Evolutionary conservation across 2,329 filamentous ascomycete species (phyloP), one percentile per base, ranked within the genome.

Genomic region (Bisporella sp.): DNA sequence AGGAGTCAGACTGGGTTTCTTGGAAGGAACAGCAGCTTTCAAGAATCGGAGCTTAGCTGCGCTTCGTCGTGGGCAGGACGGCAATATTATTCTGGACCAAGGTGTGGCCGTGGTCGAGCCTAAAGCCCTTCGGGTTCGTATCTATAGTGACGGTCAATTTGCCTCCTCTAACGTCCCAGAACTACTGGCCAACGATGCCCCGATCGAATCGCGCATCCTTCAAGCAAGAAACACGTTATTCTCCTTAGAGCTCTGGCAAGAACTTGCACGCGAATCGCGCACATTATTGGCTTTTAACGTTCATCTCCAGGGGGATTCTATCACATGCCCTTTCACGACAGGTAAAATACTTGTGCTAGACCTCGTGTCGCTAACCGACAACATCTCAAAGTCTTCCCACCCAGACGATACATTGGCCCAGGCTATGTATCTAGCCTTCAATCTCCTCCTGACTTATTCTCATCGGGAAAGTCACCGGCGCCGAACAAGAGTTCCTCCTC

Each of bases 1-100:
- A 46, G 90, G 86, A 21, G 92, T 97, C 35, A 83, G 87, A 56
- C 96, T 92, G 68, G 93, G 92, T 6, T 95, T 95, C 63, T 77
- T 85, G 9, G 92, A 96, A 50, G 56, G 69, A 29, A 72, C 78
- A 1, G 69, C 77, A 5, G 74, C 79, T 28, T 83, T 84, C 58
- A 76, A 75, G 53, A 71, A 85, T 56, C 84, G 83, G 31, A 90
- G 90, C n/a, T 77, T 95, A 12, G 91, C 89, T 2, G 86, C 89
- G 0, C 73, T 99, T 59, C 77, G 85, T 33, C 81, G 89, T 56
- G 79, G 81, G 8, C 78, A 85, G 12, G 82, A 91, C 58, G 92
- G 92, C 4, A 78, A 77, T 5, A 81, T 95, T 33, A 75, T 81
- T 12, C 75, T 99, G 21, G 90, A 95, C 54, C 75, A 81, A 53